Evolutionary conservation across 1,284 basidiomycete species (phyloP).

Genomic region (Puccinia triticina): DNA sequence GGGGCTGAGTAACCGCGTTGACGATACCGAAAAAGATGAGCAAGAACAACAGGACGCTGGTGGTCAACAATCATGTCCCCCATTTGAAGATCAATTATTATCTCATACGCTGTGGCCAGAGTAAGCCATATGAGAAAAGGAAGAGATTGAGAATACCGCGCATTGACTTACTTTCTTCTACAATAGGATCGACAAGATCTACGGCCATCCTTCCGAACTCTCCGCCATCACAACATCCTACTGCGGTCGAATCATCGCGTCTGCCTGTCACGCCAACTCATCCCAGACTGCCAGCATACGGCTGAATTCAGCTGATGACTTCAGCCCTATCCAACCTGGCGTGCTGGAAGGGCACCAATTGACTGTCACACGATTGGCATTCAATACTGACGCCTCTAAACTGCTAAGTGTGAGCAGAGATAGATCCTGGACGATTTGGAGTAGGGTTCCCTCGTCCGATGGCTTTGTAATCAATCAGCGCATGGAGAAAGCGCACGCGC

Average conservation of each 20-base stretch:
- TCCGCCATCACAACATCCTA: slow-evolving; percentile 76
- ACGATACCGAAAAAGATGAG: slow-evolving; percentile 63
- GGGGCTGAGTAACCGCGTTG: slow-evolving; percentile 73
- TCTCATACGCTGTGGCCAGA: slow-evolving; percentile 90
- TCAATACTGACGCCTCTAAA: slow-evolving; percentile 77
- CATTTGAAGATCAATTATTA: slow-evolving; percentile 79
- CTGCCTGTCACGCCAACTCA: slow-evolving; percentile 84
- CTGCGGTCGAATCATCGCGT: slow-evolving; percentile 75
- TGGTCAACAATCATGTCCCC: slow-evolving; percentile 63
- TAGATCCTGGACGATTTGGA: slow-evolving; percentile 85
- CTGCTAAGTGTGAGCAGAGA: slow-evolving; percentile 87
- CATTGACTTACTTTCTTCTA: neutral
- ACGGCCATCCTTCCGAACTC: slow-evolving; percentile 96
- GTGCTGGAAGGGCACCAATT: slow-evolving; percentile 81
- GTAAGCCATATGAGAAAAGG: slow-evolving; percentile 53
- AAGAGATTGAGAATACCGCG: neutral
- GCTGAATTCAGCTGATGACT: slow-evolving; percentile 72
- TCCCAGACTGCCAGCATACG: slow-evolving; percentile 87
- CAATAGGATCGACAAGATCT: slow-evolving; percentile 78
- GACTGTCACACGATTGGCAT: slow-evolving; percentile 85
- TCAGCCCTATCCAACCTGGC: slow-evolving; percentile 69
- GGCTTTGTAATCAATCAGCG: slow-evolving; percentile 63
- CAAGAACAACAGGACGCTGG: slow-evolving; percentile 10
- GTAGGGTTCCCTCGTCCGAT: slow-evolving; percentile 53
- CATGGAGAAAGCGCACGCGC: slow-evolving; percentile 80